Conservation (phyloP, 495 filamentous ascomycete genomes). For the Daldinia vernicosa region DNA sequence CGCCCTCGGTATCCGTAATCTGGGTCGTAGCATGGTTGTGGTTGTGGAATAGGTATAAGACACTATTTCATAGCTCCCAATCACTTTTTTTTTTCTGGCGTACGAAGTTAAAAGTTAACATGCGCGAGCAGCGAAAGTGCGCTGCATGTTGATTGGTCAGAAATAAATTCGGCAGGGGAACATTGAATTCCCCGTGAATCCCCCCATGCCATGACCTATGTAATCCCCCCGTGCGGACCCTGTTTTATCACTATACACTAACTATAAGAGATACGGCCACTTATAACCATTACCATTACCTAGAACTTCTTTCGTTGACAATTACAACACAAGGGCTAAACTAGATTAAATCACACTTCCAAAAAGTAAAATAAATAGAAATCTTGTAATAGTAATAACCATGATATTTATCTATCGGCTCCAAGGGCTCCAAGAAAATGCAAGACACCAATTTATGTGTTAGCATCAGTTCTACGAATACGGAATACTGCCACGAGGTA, state of each 20-base stretch:
- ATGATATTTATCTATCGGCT: slow-evolving; percentile 15
- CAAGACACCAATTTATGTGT: slow-evolving; percentile 16
- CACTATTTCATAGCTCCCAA: slow-evolving; percentile 14
- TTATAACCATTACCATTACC: too few species aligned
- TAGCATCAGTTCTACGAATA: slow-evolving; percentile 10
- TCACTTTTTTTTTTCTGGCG: slow-evolving; percentile 44
- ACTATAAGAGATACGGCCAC: neutral
- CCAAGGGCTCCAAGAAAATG: slow-evolving; percentile 11
- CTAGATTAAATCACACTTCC: too few species aligned
- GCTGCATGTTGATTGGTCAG: slow-evolving; percentile 35
- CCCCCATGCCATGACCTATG: too few species aligned
- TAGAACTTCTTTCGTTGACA: too few species aligned
- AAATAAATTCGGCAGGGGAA: slow-evolving; percentile 27
- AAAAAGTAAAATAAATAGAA: neutral
- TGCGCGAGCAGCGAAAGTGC: slow-evolving; percentile 10
- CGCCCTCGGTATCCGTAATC: slow-evolving; percentile 55
- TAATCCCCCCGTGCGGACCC: slow-evolving; percentile 22
- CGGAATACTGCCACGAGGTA: slow-evolving; percentile 15
- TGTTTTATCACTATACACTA: neutral
- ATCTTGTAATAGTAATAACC: neutral
- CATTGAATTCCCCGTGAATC: slow-evolving; percentile 45
- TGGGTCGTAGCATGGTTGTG: slow-evolving; percentile 55
- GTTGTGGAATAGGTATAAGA: slow-evolving; percentile 27
- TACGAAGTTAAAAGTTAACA: too few species aligned
- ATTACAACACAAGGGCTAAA: too few species aligned